These are phyloP conservation scores for Carallia pectinifolia DNA, from an alignment of 345 rosid species.

Conservation along the genomic window DNA sequence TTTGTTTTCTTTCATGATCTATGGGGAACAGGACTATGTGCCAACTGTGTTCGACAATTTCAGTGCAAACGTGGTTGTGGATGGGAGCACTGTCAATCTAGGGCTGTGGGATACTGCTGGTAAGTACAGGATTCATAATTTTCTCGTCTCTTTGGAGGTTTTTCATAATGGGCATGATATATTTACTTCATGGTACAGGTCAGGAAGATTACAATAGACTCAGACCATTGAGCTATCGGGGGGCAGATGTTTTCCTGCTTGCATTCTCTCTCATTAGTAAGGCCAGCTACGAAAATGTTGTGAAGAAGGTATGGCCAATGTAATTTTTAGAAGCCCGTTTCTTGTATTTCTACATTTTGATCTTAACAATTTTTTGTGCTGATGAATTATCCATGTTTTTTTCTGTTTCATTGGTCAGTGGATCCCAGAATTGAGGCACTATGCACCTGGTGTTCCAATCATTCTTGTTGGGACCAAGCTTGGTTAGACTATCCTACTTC, in stretches of 20 bases:
- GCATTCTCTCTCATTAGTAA: constrained; percentile 92
- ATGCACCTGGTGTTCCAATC: constrained; percentile 68
- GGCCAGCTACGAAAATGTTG: constrained; percentile 88
- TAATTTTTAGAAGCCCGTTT: neutral
- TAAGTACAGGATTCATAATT: constrained; percentile 18
- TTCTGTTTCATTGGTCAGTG: constrained; percentile 49
- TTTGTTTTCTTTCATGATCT: neutral
- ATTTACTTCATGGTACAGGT: constrained; percentile 45
- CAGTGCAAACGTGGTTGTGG: constrained; percentile 81
- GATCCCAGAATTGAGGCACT: constrained; percentile 93
- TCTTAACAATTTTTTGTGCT: constrained; percentile 14
- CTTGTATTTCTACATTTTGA: neutral
- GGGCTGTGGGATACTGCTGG: constrained; percentile 93
- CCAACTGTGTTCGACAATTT: constrained; percentile 86
- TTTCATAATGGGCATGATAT: constrained; percentile 8
- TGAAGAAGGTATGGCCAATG: constrained; percentile 58
- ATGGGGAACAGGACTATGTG: constrained; percentile 61
- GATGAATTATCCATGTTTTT: constrained; percentile 20
- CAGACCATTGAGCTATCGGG: constrained; percentile 90
- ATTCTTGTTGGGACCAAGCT: constrained; percentile 65
- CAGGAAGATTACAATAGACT: constrained; percentile 93
- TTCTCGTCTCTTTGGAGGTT: neutral
- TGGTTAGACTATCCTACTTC: constrained; percentile 35
- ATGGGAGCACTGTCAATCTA: constrained; percentile 74
- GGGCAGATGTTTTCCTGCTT: constrained; percentile 86